Base-by-base conservation (phyloP, 768 basidiomycete genomes). In the Termitomyces sp. region DNA sequence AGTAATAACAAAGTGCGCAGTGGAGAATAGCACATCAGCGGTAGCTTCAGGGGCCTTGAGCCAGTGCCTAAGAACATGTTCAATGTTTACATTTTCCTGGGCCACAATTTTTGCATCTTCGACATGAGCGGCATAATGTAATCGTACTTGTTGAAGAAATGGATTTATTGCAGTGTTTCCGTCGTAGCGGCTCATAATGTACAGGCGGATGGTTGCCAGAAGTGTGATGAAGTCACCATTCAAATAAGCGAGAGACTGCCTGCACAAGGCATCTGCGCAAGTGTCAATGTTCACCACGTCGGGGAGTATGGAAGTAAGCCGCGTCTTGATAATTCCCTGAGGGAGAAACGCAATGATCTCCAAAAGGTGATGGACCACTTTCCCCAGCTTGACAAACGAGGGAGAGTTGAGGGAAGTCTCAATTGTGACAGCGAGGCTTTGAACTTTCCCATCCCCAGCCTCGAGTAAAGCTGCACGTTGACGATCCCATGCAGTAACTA, bases 371-470 rank as follows among this genome's bases (percentile, higher is more conserved):
- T 34, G 48, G 0, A 52, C 41, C 1, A 39, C 51, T 2, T 45
- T 15, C 1, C 57, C 62, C 20, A 50, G 59, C n/a, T 58, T 56
- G 31, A 20, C 3, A 4, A 63, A 6, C 20, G 59, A 63, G 20
- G 59, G 57, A 13, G 62, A 63, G 18, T 60, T 55, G 12, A 63
- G 56, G 13, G 62, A 60, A 13, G 52, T 47, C 37, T 55, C 54
- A 16, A 63, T 56, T 20, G 59, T 63, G 11, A 55, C 45, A 8
- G 59, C 49, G 9, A 61, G 36, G 22, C 59, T 63, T 24, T 63
- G 62, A 33, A 51, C 22, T 30, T 60, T 60, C 4, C 62, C 62
- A 1, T 27, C 41, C 5, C 62, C 62, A 5, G 24, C 27, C 11
- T 63, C 56, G 9, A 63, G 56, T 5, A 63, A 41, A 15, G 31